Evolutionary conservation across 164 flowering plant species (phyloP).

Genomic region (Chimonanthus praecox): DNA sequence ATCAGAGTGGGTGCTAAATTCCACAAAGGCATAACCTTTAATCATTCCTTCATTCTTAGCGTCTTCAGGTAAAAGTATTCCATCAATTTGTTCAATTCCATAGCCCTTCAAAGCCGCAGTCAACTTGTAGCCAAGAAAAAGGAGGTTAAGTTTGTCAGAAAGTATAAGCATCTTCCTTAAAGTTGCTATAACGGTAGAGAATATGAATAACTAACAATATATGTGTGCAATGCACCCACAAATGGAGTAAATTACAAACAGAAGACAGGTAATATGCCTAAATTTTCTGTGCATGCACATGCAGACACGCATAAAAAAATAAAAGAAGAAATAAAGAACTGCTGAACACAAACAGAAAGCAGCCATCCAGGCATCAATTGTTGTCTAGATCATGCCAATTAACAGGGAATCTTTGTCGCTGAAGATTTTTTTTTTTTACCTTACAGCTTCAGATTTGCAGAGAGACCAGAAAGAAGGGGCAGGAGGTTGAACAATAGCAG

Average conservation of each 20-base stretch:
- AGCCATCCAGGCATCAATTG: too few relatives aligned
- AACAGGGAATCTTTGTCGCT: too few relatives aligned
- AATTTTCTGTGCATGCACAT: background rate
- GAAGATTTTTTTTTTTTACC: too few relatives aligned
- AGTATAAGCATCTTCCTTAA: too few relatives aligned
- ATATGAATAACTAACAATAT: background rate
- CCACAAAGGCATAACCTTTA: conserved; percentile 37
- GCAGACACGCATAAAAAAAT: background rate
- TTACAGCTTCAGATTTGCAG: too few relatives aligned
- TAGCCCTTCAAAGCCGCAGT: conserved; percentile 22
- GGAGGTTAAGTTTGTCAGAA: background rate
- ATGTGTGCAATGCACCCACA: background rate
- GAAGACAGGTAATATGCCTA: background rate
- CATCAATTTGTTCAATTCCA: conserved; percentile 32
- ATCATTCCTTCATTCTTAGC: conserved; percentile 27
- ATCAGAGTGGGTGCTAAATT: conserved; percentile 32
- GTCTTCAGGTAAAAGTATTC: conserved; percentile 33
- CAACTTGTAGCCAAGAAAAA: conserved; percentile 18
- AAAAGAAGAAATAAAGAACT: too few relatives aligned
- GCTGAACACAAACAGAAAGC: too few relatives aligned
- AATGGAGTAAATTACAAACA: background rate
- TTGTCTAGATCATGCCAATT: too few relatives aligned
- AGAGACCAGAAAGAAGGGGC: too few relatives aligned
- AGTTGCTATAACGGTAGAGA: background rate
- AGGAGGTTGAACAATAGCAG: too few relatives aligned